Evolutionary conservation across 495 filamentous ascomycete genomes (phyloP).

Genomic region (Hypoxylon rickii): DNA sequence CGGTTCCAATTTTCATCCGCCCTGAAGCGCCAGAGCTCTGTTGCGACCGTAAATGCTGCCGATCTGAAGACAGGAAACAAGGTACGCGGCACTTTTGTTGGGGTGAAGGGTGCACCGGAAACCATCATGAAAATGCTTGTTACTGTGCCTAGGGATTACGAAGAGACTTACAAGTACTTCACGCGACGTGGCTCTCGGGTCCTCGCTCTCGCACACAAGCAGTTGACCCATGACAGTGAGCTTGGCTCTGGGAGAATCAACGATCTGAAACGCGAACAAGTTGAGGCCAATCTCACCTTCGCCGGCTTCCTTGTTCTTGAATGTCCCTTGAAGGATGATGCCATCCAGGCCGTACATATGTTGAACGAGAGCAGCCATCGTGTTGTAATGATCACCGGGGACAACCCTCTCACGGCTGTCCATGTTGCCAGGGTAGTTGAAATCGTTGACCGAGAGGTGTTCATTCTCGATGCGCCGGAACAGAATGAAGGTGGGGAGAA

Average conservation of each 20-base stretch:
- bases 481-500: slow-evolving; percentile 79
- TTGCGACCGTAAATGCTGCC: slow-evolving; percentile 74
- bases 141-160: slow-evolving; percentile 82
- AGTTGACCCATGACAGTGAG: slow-evolving; percentile 78
- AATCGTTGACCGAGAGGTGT: slow-evolving; percentile 93
- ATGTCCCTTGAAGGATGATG: slow-evolving; percentile 95
- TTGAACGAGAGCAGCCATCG: slow-evolving; percentile 98
- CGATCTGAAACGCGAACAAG: slow-evolving; percentile 87
- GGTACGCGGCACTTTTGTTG: slow-evolving; percentile 80
- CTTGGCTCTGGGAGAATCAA: slow-evolving; percentile 84
- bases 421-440: slow-evolving; percentile 96
- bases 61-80: slow-evolving; percentile 73
- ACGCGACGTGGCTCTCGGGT: slow-evolving; percentile 94
- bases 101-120: slow-evolving; percentile 96
- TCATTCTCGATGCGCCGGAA: slow-evolving; percentile 94
- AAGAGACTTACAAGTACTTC: slow-evolving; percentile 98
- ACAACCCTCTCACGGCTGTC: slow-evolving; percentile 95
- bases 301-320: slow-evolving; percentile 96
- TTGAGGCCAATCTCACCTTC: slow-evolving; percentile 82
- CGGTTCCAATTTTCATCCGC: slow-evolving; percentile 98
- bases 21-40: slow-evolving; percentile 92
- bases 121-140: slow-evolving; percentile 93
- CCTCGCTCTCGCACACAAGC: slow-evolving; percentile 90
- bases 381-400: slow-evolving; percentile 98
- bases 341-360: slow-evolving; percentile 91